Evolutionary conservation across 441 rosid species (phyloP).

Genomic region (Populus hybrid): DNA sequence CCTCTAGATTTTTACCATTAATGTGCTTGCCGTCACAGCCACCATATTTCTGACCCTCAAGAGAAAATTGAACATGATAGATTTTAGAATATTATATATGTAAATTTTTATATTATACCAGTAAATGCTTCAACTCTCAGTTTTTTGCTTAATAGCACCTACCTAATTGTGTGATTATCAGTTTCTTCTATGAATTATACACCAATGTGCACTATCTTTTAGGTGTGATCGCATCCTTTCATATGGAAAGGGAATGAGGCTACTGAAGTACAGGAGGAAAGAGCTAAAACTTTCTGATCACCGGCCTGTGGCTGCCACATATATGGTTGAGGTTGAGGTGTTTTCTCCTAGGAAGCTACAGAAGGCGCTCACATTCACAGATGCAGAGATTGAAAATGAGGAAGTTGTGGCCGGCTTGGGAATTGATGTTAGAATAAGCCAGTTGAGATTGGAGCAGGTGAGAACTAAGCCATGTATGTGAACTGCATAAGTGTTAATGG

Average conservation of each 20-base stretch:
- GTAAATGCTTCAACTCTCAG: background rate
- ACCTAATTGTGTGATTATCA: constrained; percentile 5
- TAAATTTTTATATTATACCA: background rate
- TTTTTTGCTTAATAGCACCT: background rate
- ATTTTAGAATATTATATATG: background rate
- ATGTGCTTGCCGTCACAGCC: background rate
- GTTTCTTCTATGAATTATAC: constrained; percentile 6
- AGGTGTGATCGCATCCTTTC: constrained; percentile 97
- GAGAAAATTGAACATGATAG: background rate
- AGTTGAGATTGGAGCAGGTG: constrained; percentile 35
- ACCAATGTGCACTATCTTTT: constrained; percentile 7
- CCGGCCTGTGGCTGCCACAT: constrained; percentile 85
- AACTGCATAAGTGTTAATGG: background rate
- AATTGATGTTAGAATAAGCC: constrained; percentile 29
- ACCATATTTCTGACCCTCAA: background rate
- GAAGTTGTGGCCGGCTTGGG: constrained; percentile 35
- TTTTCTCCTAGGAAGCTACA: constrained; percentile 73
- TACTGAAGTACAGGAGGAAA: constrained; percentile 59
- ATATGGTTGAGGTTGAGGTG: constrained; percentile 82
- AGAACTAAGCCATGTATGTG: constrained; percentile 9
- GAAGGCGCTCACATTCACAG: constrained; percentile 76
- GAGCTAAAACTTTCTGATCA: constrained; percentile 86
- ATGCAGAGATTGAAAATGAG: constrained; percentile 75
- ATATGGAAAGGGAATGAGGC: constrained; percentile 75
- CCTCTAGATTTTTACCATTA: background rate